Evolutionary conservation across 176 grass and related monocot genomes (phyloP).

Genomic region (Aegilops tauschii): DNA sequence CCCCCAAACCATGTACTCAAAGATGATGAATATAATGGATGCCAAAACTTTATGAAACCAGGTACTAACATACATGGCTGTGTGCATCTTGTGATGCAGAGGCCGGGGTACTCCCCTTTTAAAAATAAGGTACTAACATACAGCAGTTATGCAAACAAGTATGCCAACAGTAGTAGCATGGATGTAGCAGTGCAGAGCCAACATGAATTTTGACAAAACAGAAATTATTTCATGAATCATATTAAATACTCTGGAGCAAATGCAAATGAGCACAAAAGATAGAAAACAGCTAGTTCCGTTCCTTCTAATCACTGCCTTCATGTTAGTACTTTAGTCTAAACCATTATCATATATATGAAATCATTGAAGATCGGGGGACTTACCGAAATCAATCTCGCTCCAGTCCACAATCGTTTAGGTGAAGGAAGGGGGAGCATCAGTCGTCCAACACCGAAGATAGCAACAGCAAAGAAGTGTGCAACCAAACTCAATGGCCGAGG

Average conservation of each 20-base stretch:
- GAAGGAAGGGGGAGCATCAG: slow-evolving; percentile 86
- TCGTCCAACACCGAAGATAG: slow-evolving; percentile 88
- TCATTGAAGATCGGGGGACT: slow-evolving; percentile 18
- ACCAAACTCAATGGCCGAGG: slow-evolving; percentile 91
- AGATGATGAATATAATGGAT: not conserved
- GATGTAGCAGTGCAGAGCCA: not conserved
- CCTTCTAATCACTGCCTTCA: not conserved
- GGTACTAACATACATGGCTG: not conserved
- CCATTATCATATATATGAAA: not conserved
- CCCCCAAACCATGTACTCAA: not conserved
- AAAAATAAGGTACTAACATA: not conserved
- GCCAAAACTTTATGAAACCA: not conserved
- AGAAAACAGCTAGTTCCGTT: not conserved
- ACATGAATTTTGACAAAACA: not conserved
- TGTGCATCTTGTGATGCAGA: no score
- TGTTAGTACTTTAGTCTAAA: not conserved
- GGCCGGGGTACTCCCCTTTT: no score
- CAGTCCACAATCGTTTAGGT: slow-evolving; percentile 76
- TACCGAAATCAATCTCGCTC: slow-evolving; percentile 78
- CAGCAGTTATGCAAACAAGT: not conserved
- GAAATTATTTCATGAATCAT: not conserved
- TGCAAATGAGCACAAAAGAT: not conserved
- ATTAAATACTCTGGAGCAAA: not conserved
- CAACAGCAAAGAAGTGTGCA: slow-evolving; percentile 95
- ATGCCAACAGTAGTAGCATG: not conserved